A percentile compares a stretch with the other conserved stretches of the same genome.
These are phyloP conservation scores for Priceomyces carsonii DNA, from an alignment of 805 yeast species.

Conservation along the genomic window DNA sequence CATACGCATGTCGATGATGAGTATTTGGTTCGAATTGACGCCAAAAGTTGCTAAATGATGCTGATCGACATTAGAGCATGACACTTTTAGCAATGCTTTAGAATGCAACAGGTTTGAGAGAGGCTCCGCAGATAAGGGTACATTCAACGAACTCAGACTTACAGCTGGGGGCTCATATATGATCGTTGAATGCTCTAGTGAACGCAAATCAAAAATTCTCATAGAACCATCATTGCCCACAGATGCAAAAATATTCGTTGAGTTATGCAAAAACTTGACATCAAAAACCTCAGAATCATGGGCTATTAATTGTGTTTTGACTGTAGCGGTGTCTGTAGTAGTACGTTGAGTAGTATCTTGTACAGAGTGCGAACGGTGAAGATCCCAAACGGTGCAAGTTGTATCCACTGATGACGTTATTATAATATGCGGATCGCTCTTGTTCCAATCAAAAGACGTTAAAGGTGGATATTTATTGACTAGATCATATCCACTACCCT, in stretches of 20 bases:
- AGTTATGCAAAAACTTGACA: conserved; percentile 76
- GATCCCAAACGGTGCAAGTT: conserved; percentile 96
- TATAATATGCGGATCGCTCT: conserved; percentile 62
- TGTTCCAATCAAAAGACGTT: conserved; percentile 93
- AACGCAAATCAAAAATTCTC: conserved; percentile 85
- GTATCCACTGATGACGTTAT: conserved; percentile 92
- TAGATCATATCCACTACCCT: conserved; percentile 32
- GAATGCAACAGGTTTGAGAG: conserved; percentile 21
- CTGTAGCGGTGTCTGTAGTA: conserved; percentile 51
- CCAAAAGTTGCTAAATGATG: conserved; percentile 85
- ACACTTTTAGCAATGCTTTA: conserved; percentile 70
- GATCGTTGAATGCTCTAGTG: conserved; percentile 91
- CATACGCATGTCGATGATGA: conserved; percentile 79
- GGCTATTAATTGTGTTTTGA: conserved; percentile 92
- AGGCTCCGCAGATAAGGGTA: conserved; percentile 1
- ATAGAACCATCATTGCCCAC: conserved; percentile 96
- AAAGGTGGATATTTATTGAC: conserved; percentile 74
- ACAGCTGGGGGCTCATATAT: conserved; percentile 65
- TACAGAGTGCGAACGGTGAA: conserved; percentile 35
- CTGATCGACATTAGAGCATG: conserved; percentile 77
- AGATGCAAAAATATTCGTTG: conserved; percentile 79
- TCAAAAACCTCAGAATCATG: conserved; percentile 96
- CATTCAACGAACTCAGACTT: conserved; percentile 7
- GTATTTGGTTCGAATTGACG: conserved; percentile 61
- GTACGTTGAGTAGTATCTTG: conserved; percentile 7